Conservation (phyloP, 2,329 filamentous ascomycete species). For the Paraconiothyrium brasiliense region DNA sequence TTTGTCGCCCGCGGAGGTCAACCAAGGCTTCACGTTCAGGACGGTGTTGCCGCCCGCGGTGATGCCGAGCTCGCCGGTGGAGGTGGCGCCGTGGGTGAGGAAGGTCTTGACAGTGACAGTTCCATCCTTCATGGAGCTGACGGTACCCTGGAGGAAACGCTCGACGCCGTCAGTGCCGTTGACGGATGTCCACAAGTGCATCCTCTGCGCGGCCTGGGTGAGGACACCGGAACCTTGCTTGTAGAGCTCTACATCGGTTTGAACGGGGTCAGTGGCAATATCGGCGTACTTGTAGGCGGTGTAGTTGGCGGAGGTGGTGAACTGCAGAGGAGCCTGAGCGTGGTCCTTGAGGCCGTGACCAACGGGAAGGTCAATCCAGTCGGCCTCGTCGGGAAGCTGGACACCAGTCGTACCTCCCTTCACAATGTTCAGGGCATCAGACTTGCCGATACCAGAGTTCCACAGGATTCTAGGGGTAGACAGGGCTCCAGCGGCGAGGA, state of each 20-base stretch:
- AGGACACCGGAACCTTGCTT: slow-evolving; percentile 70
- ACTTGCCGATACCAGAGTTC: slow-evolving; percentile 69
- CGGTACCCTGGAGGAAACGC: neutral
- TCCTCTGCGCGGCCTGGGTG: slow-evolving; percentile 66
- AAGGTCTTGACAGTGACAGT: slow-evolving; percentile 60
- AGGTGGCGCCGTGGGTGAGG: slow-evolving; percentile 69
- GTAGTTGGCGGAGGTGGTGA: neutral
- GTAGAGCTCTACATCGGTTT: slow-evolving; percentile 64
- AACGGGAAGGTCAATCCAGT: slow-evolving; percentile 60
- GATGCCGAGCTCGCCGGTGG: slow-evolving; percentile 69
- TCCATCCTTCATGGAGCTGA: slow-evolving; percentile 51
- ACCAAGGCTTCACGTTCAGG: slow-evolving; percentile 19
- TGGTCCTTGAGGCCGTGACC: slow-evolving; percentile 58
- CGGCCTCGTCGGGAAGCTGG: slow-evolving; percentile 50
- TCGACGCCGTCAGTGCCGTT: slow-evolving; percentile 4
- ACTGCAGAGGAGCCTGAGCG: slow-evolving; percentile 53
- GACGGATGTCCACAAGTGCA: slow-evolving; percentile 14
- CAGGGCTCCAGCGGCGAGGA: slow-evolving; percentile 65
- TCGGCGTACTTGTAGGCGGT: slow-evolving; percentile 31
- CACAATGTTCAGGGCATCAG: slow-evolving; percentile 54
- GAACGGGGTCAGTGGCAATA: slow-evolving; percentile 60
- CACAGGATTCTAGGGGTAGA: slow-evolving; percentile 49
- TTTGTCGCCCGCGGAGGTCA: slow-evolving; percentile 12
- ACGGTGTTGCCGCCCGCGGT: slow-evolving; percentile 53
- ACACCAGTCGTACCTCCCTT: slow-evolving; percentile 46